A percentile compares a stretch with the other conserved stretches of the same genome.
These are phyloP conservation scores for Trichophyton rubrum DNA, from an alignment of 2,329 filamentous ascomycete genomes.

Conservation along the genomic window DNA sequence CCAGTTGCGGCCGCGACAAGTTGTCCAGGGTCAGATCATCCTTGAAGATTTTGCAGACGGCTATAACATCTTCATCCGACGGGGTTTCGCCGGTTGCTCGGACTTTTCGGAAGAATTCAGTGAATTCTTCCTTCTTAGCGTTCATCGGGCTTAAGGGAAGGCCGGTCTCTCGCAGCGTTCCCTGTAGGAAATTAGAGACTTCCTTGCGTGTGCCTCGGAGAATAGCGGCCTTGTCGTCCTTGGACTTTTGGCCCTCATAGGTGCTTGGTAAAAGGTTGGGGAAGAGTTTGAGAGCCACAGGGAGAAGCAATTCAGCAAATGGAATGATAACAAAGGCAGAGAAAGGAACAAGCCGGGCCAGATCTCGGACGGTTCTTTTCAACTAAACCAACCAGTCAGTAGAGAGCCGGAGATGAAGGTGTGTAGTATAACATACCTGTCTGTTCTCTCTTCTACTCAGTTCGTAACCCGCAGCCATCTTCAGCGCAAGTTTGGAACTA, in stretches of 20 bases:
- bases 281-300: conserved; percentile 85
- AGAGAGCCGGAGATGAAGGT: conserved; percentile 7
- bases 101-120: conserved; percentile 94
- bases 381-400: conserved; percentile 38
- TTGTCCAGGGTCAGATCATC: conserved; percentile 97
- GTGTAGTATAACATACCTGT: conserved; percentile 42
- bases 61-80: conserved; percentile 83
- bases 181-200: conserved; percentile 77
- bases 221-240: conserved; percentile 72
- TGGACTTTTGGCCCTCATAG: conserved; percentile 82
- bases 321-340: conserved; percentile 95
- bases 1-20: conserved; percentile 82
- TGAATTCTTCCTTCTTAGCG: conserved; percentile 84
- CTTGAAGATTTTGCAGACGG: conserved; percentile 97
- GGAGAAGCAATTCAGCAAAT: conserved; percentile 84
- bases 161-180: conserved; percentile 85
- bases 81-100: conserved; percentile 82
- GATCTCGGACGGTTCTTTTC: conserved; percentile 82
- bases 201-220: conserved; percentile 82
- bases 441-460: conserved; percentile 84
- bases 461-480: conserved; percentile 97
- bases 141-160: conserved; percentile 73
- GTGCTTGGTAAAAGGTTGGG: conserved; percentile 96
- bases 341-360: conserved; percentile 85
- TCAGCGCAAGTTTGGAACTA: conserved; percentile 77